These are phyloP conservation scores for Geotrichum aggregatum DNA, from an alignment of 1,139 yeast species.

Conservation along the genomic window DNA sequence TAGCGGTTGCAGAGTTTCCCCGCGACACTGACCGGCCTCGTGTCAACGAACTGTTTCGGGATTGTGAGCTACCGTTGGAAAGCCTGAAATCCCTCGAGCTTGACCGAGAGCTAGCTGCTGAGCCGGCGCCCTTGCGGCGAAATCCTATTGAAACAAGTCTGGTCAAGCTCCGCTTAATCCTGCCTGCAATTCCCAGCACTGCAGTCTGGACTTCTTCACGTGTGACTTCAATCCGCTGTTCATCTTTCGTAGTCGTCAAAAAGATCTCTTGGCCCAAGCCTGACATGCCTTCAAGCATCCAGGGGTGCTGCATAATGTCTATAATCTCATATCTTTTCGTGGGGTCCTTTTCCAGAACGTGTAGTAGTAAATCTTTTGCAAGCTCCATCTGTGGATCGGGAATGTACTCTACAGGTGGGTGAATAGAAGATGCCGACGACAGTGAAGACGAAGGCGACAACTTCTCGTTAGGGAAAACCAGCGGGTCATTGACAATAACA, in stretches of 20 bases:
- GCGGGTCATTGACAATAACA: slow-evolving; percentile 63
- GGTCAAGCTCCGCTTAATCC: slow-evolving; percentile 52
- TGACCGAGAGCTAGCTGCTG: slow-evolving; percentile 17
- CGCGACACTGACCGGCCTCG: too few species aligned
- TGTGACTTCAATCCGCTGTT: slow-evolving; percentile 52
- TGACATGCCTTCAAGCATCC: slow-evolving; percentile 63
- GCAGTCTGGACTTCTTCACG: slow-evolving; percentile 71
- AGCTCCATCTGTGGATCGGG: slow-evolving; percentile 33
- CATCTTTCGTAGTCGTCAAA: slow-evolving; percentile 35
- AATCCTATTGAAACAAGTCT: slow-evolving; percentile 44
- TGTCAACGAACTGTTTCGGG: background rate
- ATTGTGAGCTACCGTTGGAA: background rate
- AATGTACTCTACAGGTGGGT: slow-evolving; percentile 28
- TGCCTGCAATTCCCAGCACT: slow-evolving; percentile 65
- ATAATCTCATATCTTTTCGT: slow-evolving; percentile 60
- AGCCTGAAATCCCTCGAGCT: slow-evolving; percentile 2
- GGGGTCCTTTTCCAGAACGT: slow-evolving; percentile 70
- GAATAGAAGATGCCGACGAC: slow-evolving; percentile 29
- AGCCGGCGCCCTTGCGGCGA: slow-evolving; percentile 24
- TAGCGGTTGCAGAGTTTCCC: background rate
- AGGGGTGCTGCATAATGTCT: slow-evolving; percentile 77
- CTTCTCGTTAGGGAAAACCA: slow-evolving; percentile 54
- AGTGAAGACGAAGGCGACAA: slow-evolving; percentile 1
- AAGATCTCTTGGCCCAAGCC: slow-evolving; percentile 40
- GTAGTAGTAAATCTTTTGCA: slow-evolving; percentile 62